phyloP scores from a whole-genome alignment of 2,329 filamentous ascomycete genomes.

The Torrubiellomyces zombiae region DNA sequence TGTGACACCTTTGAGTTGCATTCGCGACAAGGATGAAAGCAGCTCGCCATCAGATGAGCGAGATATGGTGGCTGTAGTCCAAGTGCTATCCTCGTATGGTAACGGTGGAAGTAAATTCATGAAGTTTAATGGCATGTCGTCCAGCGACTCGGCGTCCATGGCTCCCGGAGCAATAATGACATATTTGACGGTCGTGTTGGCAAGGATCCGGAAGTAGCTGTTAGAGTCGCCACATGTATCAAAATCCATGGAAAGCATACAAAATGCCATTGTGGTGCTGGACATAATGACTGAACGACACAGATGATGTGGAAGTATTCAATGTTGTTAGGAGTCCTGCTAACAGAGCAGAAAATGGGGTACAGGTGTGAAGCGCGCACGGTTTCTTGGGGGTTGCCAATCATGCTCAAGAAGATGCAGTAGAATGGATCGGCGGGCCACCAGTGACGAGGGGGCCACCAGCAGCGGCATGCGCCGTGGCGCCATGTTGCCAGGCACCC shows the following conservation, averaged over 20 bases:
- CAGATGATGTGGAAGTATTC: no score
- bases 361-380: no score
- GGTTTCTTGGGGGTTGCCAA: no score
- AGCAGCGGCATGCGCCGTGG: no score
- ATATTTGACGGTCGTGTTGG: slow-evolving; percentile 4
- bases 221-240: neutral
- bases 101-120: slow-evolving; percentile 1
- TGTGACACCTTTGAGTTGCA: no score
- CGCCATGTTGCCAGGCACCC: no score
- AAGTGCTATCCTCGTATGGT: slow-evolving; percentile 1
- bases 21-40: neutral
- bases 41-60: slow-evolving; percentile 1
- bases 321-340: no score
- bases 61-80: slow-evolving; percentile 2
- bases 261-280: neutral
- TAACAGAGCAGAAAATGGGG: no score
- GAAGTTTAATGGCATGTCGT: slow-evolving; percentile 3
- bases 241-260: slow-evolving; percentile 1
- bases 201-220: neutral
- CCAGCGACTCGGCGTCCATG: slow-evolving; percentile 2
- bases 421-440: no score
- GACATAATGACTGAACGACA: neutral
- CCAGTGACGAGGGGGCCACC: no score
- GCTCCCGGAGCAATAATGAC: slow-evolving; percentile 1
- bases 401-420: no score